Evolutionary conservation across 345 rosid species (phyloP).

Genomic region (Populus ilicifolia): DNA sequence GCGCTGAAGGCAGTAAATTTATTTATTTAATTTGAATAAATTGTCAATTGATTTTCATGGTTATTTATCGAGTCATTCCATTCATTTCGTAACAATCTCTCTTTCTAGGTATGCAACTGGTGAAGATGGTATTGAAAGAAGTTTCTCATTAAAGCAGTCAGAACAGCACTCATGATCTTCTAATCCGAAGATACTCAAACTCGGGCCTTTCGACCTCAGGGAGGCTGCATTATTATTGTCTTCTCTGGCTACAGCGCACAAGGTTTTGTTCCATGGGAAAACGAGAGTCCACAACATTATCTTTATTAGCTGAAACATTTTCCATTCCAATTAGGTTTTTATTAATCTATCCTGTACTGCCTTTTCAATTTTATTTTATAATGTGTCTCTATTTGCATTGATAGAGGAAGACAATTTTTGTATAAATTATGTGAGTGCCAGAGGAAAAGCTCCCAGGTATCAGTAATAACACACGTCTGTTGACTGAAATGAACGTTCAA

Average conservation of each 20-base stretch:
- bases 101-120: neutral
- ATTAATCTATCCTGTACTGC: neutral
- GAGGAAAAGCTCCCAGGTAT: constrained; percentile 14
- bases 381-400: constrained; percentile 12
- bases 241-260: neutral
- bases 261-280: constrained; percentile 19
- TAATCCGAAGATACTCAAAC: neutral
- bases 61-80: neutral
- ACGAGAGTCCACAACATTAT: neutral
- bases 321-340: constrained; percentile 20
- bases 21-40: neutral
- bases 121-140: constrained; percentile 10
- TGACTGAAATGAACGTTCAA: neutral
- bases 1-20: neutral
- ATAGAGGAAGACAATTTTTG: constrained; percentile 20
- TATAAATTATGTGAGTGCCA: constrained; percentile 24
- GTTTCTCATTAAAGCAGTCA: neutral
- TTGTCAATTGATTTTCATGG: neutral
- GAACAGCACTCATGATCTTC: constrained; percentile 1
- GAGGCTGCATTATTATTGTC: neutral
- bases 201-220: neutral
- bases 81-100: neutral
- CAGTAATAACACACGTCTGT: constrained; percentile 5
- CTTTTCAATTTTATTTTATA: constrained; percentile 9
- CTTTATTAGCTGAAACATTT: constrained; percentile 17